A percentile compares a stretch with the other conserved stretches of the same genome.
These are phyloP conservation scores for Sutorius australiensis DNA, from an alignment of 768 basidiomycete species.

Conservation along the genomic window DNA sequence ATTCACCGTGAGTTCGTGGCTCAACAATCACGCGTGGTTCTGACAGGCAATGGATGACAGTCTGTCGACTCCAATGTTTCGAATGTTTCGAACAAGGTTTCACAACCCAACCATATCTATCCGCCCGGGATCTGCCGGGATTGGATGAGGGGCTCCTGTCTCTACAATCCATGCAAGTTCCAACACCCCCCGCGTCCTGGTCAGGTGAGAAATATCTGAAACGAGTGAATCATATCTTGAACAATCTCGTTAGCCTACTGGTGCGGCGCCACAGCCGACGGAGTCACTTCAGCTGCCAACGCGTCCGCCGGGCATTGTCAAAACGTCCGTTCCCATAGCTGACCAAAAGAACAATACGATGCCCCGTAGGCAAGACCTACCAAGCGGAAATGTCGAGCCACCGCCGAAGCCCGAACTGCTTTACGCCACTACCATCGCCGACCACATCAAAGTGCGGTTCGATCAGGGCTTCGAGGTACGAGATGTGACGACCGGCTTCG, in stretches of 20 bases:
- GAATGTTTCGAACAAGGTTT: neutral
- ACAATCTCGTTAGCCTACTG: neutral
- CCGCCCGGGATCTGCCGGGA: neutral
- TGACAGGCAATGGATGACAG: slow-evolving; percentile 4
- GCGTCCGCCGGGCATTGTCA: neutral
- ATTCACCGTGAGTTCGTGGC: slow-evolving; percentile 13
- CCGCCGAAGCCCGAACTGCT: slow-evolving; percentile 15
- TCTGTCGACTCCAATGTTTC: slow-evolving; percentile 19
- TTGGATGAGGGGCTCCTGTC: slow-evolving; percentile 2
- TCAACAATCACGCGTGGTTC: neutral
- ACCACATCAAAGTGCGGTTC: slow-evolving; percentile 54
- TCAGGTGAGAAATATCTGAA: slow-evolving; percentile 6
- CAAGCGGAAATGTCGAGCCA: neutral
- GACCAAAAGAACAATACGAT: neutral
- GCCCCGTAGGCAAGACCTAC: neutral
- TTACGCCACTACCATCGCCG: slow-evolving; percentile 39
- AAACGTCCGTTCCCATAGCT: neutral
- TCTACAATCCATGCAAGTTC: neutral
- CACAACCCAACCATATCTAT: neutral
- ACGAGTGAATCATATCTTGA: neutral
- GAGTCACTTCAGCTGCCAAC: neutral
- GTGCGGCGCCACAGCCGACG: neutral
- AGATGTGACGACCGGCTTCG: slow-evolving; percentile 61
- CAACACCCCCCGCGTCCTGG: slow-evolving; percentile 5
- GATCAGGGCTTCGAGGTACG: slow-evolving; percentile 58